phyloP scores from a whole-genome alignment of 2,329 filamentous ascomycete genomes.

The Cytospora chrysosperma region DNA sequence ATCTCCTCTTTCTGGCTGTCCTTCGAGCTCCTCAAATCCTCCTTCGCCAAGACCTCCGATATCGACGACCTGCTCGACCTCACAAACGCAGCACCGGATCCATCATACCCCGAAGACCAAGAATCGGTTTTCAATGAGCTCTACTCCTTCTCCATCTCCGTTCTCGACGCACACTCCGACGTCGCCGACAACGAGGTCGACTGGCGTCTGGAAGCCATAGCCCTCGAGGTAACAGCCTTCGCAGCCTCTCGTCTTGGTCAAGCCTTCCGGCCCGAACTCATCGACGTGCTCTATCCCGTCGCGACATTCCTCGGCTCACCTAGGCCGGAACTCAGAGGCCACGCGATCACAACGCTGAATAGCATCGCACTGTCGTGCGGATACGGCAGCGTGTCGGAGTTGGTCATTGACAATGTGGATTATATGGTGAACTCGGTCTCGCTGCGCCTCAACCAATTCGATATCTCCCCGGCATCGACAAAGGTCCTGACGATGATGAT shows the following conservation, averaged over 20 bases:
- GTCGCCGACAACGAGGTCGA: constrained; percentile 45
- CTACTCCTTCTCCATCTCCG: constrained; percentile 65
- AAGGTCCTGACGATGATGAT: constrained; percentile 96
- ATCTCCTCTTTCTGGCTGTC: constrained; percentile 79
- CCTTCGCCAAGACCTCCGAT: constrained; percentile 49
- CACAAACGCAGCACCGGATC: constrained; percentile 39
- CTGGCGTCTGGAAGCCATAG: constrained; percentile 74
- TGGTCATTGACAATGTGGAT: constrained; percentile 90
- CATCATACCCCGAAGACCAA: constrained; percentile 41
- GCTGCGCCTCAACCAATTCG: constrained; percentile 84
- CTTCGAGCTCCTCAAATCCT: constrained; percentile 66
- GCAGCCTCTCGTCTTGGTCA: constrained; percentile 66
- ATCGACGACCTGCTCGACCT: constrained; percentile 67
- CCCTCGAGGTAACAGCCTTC: constrained; percentile 76
- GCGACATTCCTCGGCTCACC: constrained; percentile 80
- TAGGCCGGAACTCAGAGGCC: constrained; percentile 66
- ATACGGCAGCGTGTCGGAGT: constrained; percentile 70
- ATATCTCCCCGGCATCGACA: constrained; percentile 86
- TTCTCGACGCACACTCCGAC: constrained; percentile 57
- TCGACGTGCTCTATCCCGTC: constrained; percentile 90
- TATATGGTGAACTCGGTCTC: constrained; percentile 95
- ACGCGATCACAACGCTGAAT: constrained; percentile 82
- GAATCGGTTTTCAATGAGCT: constrained; percentile 60
- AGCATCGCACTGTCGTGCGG: constrained; percentile 72
- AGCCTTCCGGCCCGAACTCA: constrained; percentile 78